Conservation (phyloP, 805 yeast genomes). For the Saccharomycopsis sp. region DNA sequence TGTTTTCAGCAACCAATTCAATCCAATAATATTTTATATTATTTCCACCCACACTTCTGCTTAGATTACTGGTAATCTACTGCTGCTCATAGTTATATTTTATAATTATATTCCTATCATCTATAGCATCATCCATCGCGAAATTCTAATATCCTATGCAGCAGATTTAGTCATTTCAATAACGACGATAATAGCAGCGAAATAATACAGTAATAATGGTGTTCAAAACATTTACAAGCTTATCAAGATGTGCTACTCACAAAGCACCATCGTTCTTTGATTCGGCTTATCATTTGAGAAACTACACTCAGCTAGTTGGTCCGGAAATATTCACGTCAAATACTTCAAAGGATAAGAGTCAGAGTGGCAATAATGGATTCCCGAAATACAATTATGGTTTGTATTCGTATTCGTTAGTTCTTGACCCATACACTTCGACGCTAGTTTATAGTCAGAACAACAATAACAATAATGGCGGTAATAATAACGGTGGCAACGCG, state of each 20-base stretch:
- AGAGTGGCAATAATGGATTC: constrained; percentile 5
- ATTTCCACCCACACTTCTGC: no score
- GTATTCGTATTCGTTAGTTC: constrained; percentile 12
- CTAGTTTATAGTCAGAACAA: constrained; percentile 3
- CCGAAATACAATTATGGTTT: constrained; percentile 19
- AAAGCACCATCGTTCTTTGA: constrained; percentile 22
- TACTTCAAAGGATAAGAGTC: constrained; percentile 8
- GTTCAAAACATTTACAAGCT: constrained; percentile 11
- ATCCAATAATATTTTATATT: no score
- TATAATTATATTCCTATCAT: no score
- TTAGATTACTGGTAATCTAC: no score
- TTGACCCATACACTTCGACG: constrained; percentile 19
- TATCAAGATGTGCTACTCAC: constrained; percentile 17
- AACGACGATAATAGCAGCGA: constrained; percentile 30
- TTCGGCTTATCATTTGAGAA: constrained; percentile 19
- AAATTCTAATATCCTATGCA: no score
- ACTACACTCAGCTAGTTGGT: constrained; percentile 19
- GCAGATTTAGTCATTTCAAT: no score
- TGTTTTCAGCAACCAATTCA: no score
- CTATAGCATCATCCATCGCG: no score
- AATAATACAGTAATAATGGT: constrained; percentile 1
- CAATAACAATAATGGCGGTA: constrained; percentile 7
- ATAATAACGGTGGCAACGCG: background rate
- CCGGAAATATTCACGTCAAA: constrained; percentile 21
- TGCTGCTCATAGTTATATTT: no score